Conservation (phyloP, 2,329 filamentous ascomycete genomes). For the Diaporthe destruens region DNA sequence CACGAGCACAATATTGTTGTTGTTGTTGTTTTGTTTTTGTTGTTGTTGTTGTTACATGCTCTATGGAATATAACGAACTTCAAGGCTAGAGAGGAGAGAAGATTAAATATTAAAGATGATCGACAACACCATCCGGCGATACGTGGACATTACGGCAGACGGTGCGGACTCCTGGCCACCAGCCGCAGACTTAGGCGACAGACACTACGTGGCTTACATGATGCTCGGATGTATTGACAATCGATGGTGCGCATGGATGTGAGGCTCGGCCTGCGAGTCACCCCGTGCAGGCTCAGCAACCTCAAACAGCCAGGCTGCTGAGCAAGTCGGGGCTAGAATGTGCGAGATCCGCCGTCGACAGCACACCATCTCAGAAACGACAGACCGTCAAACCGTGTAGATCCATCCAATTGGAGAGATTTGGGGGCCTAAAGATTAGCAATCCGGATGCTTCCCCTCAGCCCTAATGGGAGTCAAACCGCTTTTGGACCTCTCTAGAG, state of each 20-base stretch:
- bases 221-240: conserved; percentile 1
- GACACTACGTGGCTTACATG: conserved; percentile 12
- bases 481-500: neutral
- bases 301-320: neutral
- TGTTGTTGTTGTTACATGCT: neutral
- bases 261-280: conserved; percentile 35
- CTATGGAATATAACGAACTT: neutral
- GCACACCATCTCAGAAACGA: neutral
- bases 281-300: conserved; percentile 7
- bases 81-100: neutral
- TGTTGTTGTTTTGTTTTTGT: too few species aligned
- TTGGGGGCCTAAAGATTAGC: neutral
- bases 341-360: neutral
- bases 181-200: neutral
- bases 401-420: conserved; percentile 24
- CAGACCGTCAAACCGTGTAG: neutral
- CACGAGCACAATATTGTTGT: neutral
- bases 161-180: neutral
- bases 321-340: neutral
- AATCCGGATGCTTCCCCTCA: conserved; percentile 12
- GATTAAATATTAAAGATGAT: neutral
- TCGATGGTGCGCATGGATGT: neutral
- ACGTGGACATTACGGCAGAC: conserved; percentile 1
- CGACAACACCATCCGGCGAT: conserved; percentile 1
- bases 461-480: conserved; percentile 11